These are phyloP conservation scores for Mucor indicus DNA, from an alignment of 371 early-diverging fungal species.

Conservation along the genomic window DNA sequence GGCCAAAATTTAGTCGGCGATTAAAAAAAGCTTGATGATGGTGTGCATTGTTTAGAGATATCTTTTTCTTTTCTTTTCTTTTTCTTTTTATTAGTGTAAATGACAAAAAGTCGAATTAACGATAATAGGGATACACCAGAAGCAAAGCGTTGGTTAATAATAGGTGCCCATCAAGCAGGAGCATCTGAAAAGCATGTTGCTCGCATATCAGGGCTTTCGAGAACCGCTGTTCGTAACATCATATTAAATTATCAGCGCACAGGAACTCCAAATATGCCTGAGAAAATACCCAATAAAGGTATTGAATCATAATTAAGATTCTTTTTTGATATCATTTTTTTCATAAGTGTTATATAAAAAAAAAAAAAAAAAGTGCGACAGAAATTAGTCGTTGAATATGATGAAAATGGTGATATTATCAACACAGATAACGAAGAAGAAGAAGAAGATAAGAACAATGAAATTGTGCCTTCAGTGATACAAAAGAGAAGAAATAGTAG, in stretches of 20 bases:
- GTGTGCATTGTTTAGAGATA: too few species aligned
- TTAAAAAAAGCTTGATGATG: too few species aligned
- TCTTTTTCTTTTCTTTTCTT: too few species aligned
- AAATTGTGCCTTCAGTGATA: neutral
- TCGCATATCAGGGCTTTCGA: constrained; percentile 43
- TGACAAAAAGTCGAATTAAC: too few species aligned
- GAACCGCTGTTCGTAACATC: constrained; percentile 44
- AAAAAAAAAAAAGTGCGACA: constrained; percentile 23
- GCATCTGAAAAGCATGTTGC: constrained; percentile 42
- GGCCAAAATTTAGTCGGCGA: too few species aligned
- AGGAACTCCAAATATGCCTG: constrained; percentile 37
- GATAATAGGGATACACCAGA: too few species aligned
- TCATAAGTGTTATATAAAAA: too few species aligned
- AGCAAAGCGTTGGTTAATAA: constrained; percentile 48
- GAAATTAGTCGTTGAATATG: constrained; percentile 47
- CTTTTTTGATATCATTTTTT: too few species aligned
- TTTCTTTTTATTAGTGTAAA: too few species aligned
- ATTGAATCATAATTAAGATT: too few species aligned
- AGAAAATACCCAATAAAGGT: constrained; percentile 36
- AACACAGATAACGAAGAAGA: constrained; percentile 31
- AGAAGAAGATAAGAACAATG: constrained; percentile 4
- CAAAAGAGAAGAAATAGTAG: neutral
- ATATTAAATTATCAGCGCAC: constrained; percentile 39
- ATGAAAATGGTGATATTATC: constrained; percentile 41
- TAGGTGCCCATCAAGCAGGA: constrained; percentile 48